Conservation (phyloP, 192 early-diverging fungal species). For the Coemansia javaensis region DNA sequence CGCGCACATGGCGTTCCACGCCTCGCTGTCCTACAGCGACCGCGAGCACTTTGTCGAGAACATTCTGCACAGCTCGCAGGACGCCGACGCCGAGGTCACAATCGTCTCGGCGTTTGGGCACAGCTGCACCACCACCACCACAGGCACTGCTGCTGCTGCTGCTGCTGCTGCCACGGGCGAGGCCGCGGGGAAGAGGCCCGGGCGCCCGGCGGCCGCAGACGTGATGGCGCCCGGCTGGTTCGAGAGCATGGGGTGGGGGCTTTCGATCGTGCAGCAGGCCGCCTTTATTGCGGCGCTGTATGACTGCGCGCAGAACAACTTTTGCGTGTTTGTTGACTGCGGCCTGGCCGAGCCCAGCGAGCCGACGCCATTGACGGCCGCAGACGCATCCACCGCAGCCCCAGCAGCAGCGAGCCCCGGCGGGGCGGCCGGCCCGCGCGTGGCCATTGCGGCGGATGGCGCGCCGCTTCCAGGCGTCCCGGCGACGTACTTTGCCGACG, state of each 20-base stretch:
- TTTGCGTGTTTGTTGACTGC: slow-evolving; percentile 66
- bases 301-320: slow-evolving; percentile 33
- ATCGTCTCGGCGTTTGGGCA: slow-evolving; percentile 64
- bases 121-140: neutral
- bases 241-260: slow-evolving; percentile 39
- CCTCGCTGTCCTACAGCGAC: slow-evolving; percentile 57
- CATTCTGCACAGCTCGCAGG: slow-evolving; percentile 54
- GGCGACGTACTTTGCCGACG: slow-evolving; percentile 23
- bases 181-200: neutral
- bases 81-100: slow-evolving; percentile 60
- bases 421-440: neutral
- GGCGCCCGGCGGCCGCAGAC: neutral
- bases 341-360: slow-evolving; percentile 53
- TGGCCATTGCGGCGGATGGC: slow-evolving; percentile 4
- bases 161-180: neutral
- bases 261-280: slow-evolving; percentile 49
- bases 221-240: slow-evolving; percentile 32
- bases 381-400: too few relatives aligned
- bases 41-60: slow-evolving; percentile 65
- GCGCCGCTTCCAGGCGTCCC: neutral
- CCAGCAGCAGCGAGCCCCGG: too few relatives aligned
- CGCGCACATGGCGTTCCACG: slow-evolving; percentile 59
- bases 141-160: neutral
- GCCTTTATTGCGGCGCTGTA: slow-evolving; percentile 50
- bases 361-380: neutral